phyloP scores from a whole-genome alignment of 441 rosid species.

The Corymbia calophylla region DNA sequence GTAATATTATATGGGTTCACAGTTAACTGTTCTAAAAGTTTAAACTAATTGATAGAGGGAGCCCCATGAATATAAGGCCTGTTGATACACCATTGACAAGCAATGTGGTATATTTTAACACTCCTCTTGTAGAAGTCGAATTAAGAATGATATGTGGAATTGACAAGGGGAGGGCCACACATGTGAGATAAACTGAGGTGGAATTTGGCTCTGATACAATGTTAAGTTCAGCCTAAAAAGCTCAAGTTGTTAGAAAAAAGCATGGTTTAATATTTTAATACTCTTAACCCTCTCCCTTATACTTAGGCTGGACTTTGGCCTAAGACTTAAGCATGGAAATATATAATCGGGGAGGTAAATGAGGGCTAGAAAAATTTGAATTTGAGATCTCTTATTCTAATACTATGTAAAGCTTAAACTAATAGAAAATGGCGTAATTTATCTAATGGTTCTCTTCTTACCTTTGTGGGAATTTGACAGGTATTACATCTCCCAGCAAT shows the following conservation, averaged over 20 bases:
- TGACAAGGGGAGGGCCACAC: background rate
- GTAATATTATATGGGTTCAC: background rate
- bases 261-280: background rate
- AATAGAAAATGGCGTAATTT: background rate
- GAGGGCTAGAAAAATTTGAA: background rate
- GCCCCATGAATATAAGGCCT: background rate
- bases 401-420: background rate
- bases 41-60: background rate
- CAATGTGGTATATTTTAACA: background rate
- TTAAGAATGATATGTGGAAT: background rate
- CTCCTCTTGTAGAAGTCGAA: background rate
- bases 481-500: conserved; percentile 93
- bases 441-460: background rate
- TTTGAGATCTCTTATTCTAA: background rate
- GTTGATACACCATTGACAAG: background rate
- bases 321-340: background rate
- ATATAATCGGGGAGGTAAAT: background rate
- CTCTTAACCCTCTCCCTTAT: background rate
- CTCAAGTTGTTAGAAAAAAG: background rate
- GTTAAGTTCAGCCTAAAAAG: background rate
- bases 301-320: background rate
- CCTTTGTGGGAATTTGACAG: conserved; percentile 19
- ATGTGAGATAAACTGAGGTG: background rate
- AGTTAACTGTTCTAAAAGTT: background rate
- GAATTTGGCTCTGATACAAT: background rate